Percentiles rank a stretch among this genome's conserved stretches.
These are phyloP conservation scores for Lichtheimia corymbifera DNA, from an alignment of 371 early-diverging fungal genomes.

Conservation along the genomic window DNA sequence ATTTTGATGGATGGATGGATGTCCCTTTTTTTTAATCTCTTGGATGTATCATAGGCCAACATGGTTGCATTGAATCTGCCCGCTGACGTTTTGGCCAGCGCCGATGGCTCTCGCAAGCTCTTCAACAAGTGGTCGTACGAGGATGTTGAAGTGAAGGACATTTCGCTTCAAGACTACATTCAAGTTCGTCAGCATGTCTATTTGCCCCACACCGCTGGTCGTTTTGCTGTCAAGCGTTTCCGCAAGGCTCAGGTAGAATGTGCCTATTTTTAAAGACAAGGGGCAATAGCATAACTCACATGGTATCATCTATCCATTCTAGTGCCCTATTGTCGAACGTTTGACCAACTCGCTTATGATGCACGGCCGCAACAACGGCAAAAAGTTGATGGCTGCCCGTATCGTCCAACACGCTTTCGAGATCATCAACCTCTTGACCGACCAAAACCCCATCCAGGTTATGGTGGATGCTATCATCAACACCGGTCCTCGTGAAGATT, in stretches of 20 bases:
- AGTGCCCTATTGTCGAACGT: conserved; percentile 99
- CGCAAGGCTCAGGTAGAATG: conserved; percentile 88
- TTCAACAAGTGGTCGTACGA: conserved; percentile 97
- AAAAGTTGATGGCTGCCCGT: conserved; percentile 99
- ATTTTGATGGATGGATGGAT: conserved; percentile 6
- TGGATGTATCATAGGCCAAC: conserved; percentile 21
- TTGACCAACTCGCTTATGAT: conserved; percentile 99
- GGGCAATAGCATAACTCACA: neutral
- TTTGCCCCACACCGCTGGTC: conserved; percentile 98
- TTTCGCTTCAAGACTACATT: conserved; percentile 94
- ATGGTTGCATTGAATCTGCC: conserved; percentile 70
- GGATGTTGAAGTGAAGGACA: conserved; percentile 95
- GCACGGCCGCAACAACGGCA: conserved; percentile 99
- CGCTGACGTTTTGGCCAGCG: conserved; percentile 62
- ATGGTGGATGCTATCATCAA: conserved; percentile 99
- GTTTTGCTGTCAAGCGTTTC: conserved; percentile 97
- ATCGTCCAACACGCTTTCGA: conserved; percentile 99
- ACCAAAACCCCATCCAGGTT: conserved; percentile 99
- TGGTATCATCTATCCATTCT: no score
- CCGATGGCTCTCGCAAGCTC: conserved; percentile 71
- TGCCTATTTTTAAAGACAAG: neutral
- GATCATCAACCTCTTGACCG: conserved; percentile 98
- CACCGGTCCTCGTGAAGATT: conserved; percentile 99
- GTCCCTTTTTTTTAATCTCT: neutral
- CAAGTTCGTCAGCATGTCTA: conserved; percentile 93